phyloP scores from a whole-genome alignment of 73 alveolate species.

The Paramecium tetraurelia region DNA sequence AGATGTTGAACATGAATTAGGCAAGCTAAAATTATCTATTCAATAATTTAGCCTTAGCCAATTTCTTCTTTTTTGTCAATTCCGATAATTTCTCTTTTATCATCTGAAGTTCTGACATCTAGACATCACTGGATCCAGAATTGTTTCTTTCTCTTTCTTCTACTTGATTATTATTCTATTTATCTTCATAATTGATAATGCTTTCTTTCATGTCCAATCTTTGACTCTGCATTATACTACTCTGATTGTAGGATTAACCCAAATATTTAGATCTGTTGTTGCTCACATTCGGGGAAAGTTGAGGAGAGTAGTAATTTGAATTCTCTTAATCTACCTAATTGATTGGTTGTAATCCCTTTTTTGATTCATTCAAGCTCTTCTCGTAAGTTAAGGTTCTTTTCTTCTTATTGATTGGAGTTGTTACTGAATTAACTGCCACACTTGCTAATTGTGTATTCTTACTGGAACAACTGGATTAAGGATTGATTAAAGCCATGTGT shows the following conservation, averaged over 20 bases:
- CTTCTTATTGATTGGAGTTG: neutral
- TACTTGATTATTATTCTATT: neutral
- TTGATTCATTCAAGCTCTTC: neutral
- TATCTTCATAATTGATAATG: neutral
- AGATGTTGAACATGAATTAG: constrained; percentile 29
- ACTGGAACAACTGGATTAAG: neutral
- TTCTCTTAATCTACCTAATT: constrained; percentile 8
- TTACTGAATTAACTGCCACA: neutral
- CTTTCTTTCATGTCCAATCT: constrained; percentile 39
- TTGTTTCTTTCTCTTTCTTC: constrained; percentile 38
- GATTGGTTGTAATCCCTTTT: neutral
- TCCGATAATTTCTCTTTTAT: constrained; percentile 24
- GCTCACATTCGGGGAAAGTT: neutral
- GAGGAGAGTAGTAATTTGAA: neutral
- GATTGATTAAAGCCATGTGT: neutral
- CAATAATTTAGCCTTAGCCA: constrained; percentile 30
- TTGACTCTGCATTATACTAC: constrained; percentile 31
- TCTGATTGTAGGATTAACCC: neutral
- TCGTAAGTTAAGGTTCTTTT: neutral
- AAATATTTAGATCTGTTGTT: neutral
- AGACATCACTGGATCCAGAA: neutral
- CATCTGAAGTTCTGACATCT: neutral
- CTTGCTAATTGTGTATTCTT: neutral
- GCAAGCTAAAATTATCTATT: constrained; percentile 43
- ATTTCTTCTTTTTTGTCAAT: constrained; percentile 1